These are phyloP conservation scores for Trypanosoma theileri DNA, from an alignment of 208 protist species.

Conservation along the genomic window DNA sequence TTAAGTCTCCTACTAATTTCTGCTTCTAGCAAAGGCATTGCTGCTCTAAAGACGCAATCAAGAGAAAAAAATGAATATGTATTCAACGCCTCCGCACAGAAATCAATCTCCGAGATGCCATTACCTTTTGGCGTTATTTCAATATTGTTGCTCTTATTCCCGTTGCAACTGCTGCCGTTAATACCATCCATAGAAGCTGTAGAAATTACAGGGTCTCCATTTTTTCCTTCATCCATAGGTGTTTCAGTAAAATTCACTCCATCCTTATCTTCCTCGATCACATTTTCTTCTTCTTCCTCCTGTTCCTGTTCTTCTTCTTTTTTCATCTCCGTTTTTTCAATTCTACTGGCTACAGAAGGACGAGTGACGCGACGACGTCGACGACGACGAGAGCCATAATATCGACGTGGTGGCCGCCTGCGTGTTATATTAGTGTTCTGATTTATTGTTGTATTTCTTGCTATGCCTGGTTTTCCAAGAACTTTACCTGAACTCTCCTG, in stretches of 20 bases:
- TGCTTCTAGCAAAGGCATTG: constrained; percentile 22
- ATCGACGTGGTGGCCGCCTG: constrained; percentile 15
- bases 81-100: background rate
- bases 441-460: background rate
- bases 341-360: background rate
- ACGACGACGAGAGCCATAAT: constrained; percentile 37
- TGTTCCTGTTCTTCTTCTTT: constrained; percentile 16
- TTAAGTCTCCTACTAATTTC: constrained; percentile 17
- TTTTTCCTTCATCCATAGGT: background rate
- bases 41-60: constrained; percentile 21
- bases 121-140: background rate
- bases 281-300: constrained; percentile 17
- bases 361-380: constrained; percentile 23
- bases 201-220: background rate
- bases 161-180: background rate
- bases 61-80: constrained; percentile 26
- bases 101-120: background rate
- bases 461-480: background rate
- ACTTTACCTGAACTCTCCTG: background rate
- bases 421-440: background rate
- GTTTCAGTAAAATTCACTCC: background rate
- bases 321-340: background rate
- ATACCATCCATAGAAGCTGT: background rate
- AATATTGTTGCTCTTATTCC: background rate
- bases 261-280: constrained; percentile 14